These are phyloP conservation scores for Cercospora nicotianae DNA, from an alignment of 2,329 filamentous ascomycete genomes.

Conservation along the genomic window DNA sequence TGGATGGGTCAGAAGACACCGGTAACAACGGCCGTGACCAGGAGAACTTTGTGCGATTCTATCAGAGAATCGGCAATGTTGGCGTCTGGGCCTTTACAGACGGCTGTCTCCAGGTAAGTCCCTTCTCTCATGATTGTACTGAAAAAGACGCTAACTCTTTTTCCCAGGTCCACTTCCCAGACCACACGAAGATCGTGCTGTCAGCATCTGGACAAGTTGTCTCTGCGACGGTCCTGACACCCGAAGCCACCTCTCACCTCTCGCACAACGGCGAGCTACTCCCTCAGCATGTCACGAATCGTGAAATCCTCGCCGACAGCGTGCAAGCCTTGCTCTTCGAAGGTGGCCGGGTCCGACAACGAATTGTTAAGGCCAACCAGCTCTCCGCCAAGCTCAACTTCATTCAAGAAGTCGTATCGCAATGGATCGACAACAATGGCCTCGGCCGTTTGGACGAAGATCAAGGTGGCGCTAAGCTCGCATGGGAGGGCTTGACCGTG, in stretches of 20 bases:
- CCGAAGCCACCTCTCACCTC: constrained; percentile 68
- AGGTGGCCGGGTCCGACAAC: constrained; percentile 47
- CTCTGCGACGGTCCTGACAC: constrained; percentile 73
- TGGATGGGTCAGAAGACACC: constrained; percentile 47
- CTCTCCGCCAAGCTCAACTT: constrained; percentile 74
- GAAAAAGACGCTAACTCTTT: constrained; percentile 18
- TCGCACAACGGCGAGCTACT: constrained; percentile 59
- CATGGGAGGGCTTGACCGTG: constrained; percentile 47
- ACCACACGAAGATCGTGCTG: constrained; percentile 81
- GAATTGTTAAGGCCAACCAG: constrained; percentile 67
- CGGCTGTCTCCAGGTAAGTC: constrained; percentile 69
- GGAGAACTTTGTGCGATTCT: constrained; percentile 69
- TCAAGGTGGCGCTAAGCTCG: constrained; percentile 37
- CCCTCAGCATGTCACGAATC: constrained; percentile 68
- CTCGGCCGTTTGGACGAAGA: constrained; percentile 53
- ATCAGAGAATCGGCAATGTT: constrained; percentile 77
- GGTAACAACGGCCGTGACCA: constrained; percentile 36
- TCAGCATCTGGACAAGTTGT: constrained; percentile 73
- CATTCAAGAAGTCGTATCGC: constrained; percentile 64
- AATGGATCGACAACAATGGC: constrained; percentile 70
- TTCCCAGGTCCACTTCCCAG: constrained; percentile 76
- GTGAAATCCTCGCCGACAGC: constrained; percentile 70
- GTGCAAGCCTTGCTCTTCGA: constrained; percentile 71
- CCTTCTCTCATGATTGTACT: not conserved
- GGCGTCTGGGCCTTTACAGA: constrained; percentile 80